These are phyloP conservation scores for Clonostachys byssicola DNA, from an alignment of 2,329 filamentous ascomycete species.

Conservation along the genomic window DNA sequence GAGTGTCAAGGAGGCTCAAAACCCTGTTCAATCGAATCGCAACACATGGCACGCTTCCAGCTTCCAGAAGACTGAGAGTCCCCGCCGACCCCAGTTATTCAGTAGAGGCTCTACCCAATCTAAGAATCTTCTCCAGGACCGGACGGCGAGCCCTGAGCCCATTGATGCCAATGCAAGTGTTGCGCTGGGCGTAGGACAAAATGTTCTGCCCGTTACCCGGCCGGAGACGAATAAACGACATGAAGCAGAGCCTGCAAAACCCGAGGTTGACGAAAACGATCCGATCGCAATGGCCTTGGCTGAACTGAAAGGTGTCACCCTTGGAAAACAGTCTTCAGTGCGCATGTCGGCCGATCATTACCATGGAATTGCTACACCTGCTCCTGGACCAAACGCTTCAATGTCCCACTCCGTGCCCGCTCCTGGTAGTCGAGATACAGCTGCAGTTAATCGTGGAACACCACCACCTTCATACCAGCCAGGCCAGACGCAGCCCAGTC, in stretches of 20 bases:
- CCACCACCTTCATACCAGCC: conserved; percentile 82
- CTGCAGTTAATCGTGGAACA: conserved; percentile 62
- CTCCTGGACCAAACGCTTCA: conserved; percentile 41
- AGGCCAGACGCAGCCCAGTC: neutral
- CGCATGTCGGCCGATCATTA: conserved; percentile 96
- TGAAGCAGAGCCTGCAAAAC: conserved; percentile 16
- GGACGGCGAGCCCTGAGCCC: conserved; percentile 68
- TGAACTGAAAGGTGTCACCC: conserved; percentile 78
- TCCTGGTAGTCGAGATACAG: conserved; percentile 39
- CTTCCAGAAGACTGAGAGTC: conserved; percentile 16
- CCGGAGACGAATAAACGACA: conserved; percentile 60
- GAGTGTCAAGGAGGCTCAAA: conserved; percentile 69
- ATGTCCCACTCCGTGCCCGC: conserved; percentile 52
- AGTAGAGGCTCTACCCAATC: conserved; percentile 22
- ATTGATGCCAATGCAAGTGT: conserved; percentile 91
- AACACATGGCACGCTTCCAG: conserved; percentile 55
- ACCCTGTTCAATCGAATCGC: conserved; percentile 33
- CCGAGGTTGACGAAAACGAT: conserved; percentile 62
- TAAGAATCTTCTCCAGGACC: conserved; percentile 31
- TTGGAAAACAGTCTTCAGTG: conserved; percentile 71
- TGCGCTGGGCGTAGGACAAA: conserved; percentile 90
- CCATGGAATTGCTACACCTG: conserved; percentile 86
- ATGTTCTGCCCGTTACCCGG: conserved; percentile 82
- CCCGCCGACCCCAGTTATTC: conserved; percentile 33
- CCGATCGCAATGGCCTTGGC: conserved; percentile 91